Base-by-base conservation (phyloP, 495 filamentous ascomycete species). In the Apodospora peruviana region DNA sequence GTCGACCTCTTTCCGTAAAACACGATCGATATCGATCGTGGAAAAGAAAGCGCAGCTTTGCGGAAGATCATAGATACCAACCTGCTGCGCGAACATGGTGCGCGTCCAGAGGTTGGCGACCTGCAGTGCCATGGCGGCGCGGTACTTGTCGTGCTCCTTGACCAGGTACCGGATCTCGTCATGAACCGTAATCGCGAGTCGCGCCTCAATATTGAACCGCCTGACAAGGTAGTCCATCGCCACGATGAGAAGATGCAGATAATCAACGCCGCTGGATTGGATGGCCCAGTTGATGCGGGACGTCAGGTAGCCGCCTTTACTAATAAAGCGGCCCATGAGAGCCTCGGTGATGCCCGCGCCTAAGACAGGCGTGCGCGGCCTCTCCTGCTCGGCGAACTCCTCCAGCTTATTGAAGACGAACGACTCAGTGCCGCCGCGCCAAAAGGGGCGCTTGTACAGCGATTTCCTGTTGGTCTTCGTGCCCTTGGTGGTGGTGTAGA, bases 241-340 rank as follows among this genome's bases (percentile, higher is more conserved):
- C 16, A 96, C 80, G 48, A 99, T 88, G 19, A 99, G 71, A 9
- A 99, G 84, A 57, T 99, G 93, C 10, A 99, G 80, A 67, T 99
- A 99, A 68, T 99, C 93, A 11, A 97, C 93, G 24, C 93, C 93
- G 7, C 87, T 93, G 2, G 90, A 95, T 57, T 99, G 93, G 53
- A 99, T 96, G 17, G 93, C 93, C 93, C 93, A 99, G 62, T 99
- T 99, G 71, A 99, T 96, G 16, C 93, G 83, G 27, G 87, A 93
- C 2, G 94, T 94, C 72, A 99, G 86, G 69, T 91, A 99, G 40
- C 85, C 88, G 23, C 91, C 91, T 58, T 86, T 90, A 65, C 81
- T 90, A 56, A 97, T 82, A 60, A 84, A 94, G 25, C 88, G 82
- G 37, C 83, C 75, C 83, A 91, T 90, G 14, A 99, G 72, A 0